A percentile compares a stretch with the other conserved stretches of the same genome.
Conservation (phyloP, 441 rosid genomes). For the Erodium trifolium region DNA sequence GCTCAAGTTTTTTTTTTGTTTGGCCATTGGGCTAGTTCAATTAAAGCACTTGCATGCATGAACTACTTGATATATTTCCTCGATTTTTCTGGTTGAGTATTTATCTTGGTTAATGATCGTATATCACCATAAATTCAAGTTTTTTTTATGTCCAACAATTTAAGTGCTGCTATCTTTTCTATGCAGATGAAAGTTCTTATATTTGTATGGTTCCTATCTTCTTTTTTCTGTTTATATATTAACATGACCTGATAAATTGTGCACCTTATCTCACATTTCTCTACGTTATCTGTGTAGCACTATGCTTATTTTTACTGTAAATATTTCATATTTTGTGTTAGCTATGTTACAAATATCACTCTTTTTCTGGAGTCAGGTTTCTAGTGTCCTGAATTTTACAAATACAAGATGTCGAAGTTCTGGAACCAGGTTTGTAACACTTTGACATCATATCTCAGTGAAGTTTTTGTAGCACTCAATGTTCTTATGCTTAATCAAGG, state of each 20-base stretch:
- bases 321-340: no score
- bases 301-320: not conserved
- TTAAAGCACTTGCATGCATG: not conserved
- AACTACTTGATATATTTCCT: no score
- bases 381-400: conserved; percentile 8
- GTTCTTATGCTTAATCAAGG: not conserved
- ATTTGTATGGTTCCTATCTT: not conserved
- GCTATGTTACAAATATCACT: not conserved
- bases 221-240: not conserved
- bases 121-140: no score
- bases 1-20: not conserved
- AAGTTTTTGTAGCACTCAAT: not conserved
- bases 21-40: not conserved
- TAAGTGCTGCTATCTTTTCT: no score
- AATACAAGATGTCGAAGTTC: conserved; percentile 34
- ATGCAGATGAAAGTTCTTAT: not conserved
- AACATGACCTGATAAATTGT: not conserved
- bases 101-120: no score
- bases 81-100: no score
- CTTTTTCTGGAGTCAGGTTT: conserved; percentile 3
- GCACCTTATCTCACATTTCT: not conserved
- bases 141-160: no score
- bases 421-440: conserved; percentile 38
- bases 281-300: not conserved
- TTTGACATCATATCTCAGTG: not conserved